A percentile compares a stretch with the other conserved stretches of the same genome.
Evolutionary conservation across 192 early-diverging fungal species (phyloP).

Genomic region (Chytriomyces hyalinus): DNA sequence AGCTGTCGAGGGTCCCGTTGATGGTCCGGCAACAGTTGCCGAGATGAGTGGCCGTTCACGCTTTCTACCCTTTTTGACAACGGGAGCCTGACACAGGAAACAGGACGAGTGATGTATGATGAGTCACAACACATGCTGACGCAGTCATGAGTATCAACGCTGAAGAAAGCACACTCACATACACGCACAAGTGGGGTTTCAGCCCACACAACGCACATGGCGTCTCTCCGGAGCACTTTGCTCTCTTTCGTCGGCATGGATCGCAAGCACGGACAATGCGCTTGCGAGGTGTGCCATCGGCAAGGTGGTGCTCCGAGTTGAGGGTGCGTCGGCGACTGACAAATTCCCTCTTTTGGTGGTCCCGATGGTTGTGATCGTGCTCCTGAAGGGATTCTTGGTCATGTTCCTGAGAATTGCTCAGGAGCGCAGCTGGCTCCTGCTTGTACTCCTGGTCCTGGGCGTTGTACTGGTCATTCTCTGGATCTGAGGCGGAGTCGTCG

Average conservation of each 20-base stretch:
- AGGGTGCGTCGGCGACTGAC: too few species aligned
- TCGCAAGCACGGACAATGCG: constrained; percentile 31
- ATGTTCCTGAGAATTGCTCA: background rate
- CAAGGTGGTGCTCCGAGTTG: background rate
- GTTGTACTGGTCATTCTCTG: background rate
- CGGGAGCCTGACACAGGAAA: too few species aligned
- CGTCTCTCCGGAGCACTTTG: constrained; percentile 32
- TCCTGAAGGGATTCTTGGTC: background rate
- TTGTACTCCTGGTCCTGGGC: background rate
- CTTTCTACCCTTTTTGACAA: too few species aligned
- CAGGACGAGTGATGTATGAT: too few species aligned
- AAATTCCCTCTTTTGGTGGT: too few species aligned
- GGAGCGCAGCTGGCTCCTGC: background rate
- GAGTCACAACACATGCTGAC: too few species aligned
- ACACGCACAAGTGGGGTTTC: constrained; percentile 23
- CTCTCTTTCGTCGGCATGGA: constrained; percentile 28
- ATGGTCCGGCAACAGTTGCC: too few species aligned
- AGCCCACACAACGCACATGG: constrained; percentile 27
- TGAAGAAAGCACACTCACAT: constrained; percentile 11
- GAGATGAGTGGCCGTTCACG: too few species aligned
- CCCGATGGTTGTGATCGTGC: too few species aligned
- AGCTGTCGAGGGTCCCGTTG: too few species aligned
- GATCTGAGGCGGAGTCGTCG: background rate
- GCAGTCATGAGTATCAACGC: background rate
- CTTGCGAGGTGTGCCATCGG: background rate